Evolutionary conservation across 129 eudicot species (phyloP).

Genomic region (Pseudognaphalium luteoalbum): DNA sequence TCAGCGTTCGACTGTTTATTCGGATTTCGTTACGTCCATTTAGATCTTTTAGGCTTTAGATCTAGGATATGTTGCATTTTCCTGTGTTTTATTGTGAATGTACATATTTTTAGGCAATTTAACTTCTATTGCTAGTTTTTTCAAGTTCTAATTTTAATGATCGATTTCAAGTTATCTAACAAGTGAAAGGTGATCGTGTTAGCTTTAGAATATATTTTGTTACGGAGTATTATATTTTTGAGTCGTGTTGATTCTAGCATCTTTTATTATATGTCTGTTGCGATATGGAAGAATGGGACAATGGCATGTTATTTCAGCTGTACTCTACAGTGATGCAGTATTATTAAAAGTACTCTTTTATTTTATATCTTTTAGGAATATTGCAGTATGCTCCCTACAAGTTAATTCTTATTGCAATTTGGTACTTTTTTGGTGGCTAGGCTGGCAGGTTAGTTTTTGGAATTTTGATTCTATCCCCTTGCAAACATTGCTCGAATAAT

Average conservation of each 20-base stretch:
- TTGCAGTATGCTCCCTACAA: not conserved
- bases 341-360: constrained; percentile 3
- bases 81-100: not conserved
- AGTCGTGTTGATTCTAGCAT: constrained; percentile 14
- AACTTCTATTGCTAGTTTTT: not conserved
- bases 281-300: constrained; percentile 23
- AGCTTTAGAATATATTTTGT: not conserved
- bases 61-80: constrained; percentile 1
- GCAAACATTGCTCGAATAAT: no score
- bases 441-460: no score
- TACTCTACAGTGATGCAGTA: constrained; percentile 14
- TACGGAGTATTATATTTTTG: no score
- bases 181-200: not conserved
- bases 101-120: constrained; percentile 6
- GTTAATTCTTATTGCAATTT: not conserved
- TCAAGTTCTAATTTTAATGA: not conserved
- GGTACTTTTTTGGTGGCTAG: not conserved
- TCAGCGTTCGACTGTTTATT: not conserved
- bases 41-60: not conserved
- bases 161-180: not conserved
- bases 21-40: not conserved
- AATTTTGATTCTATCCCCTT: no score
- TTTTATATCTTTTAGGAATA: not conserved
- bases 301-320: constrained; percentile 16
- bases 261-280: constrained; percentile 10